Evolutionary conservation across 2,329 filamentous ascomycete species (phyloP).

Genomic region (Microdochium trichocladiopsis): DNA sequence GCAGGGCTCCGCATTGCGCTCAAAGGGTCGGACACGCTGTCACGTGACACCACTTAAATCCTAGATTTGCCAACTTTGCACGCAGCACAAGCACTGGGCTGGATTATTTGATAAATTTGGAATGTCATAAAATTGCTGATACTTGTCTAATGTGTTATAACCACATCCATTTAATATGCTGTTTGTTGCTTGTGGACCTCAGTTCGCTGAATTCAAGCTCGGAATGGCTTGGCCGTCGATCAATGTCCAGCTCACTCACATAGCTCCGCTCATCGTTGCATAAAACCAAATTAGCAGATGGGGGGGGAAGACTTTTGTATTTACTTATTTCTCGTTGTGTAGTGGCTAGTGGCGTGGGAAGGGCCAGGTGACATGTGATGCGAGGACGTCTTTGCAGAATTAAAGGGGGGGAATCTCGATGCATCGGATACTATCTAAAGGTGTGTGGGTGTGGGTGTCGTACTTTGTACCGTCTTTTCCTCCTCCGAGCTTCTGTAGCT

Average conservation of each 20-base stretch:
- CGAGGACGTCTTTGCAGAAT: not conserved
- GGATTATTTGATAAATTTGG: not conserved
- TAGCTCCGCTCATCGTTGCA: no score
- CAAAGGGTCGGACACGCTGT: not conserved
- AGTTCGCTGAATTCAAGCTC: no score
- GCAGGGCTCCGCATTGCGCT: not conserved
- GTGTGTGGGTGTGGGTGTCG: not conserved
- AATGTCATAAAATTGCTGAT: no score
- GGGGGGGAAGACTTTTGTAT: no score
- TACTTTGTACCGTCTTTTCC: conserved; percentile 7
- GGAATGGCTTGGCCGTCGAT: no score
- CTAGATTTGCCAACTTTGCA: not conserved
- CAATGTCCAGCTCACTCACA: no score
- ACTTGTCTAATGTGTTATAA: no score
- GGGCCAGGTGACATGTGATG: not conserved
- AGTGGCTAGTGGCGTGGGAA: no score
- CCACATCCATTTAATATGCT: no score
- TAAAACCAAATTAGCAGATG: no score
- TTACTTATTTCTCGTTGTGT: no score
- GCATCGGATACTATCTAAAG: not conserved
- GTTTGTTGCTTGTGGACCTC: no score
- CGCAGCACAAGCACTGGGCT: not conserved
- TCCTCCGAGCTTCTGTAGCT: conserved; percentile 2
- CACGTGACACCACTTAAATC: conserved; percentile 1
- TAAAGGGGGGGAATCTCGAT: not conserved